Evolutionary conservation across 1,139 yeast species (phyloP), one percentile per base, ranked within the genome.

Genomic region (Pichia sp.): DNA sequence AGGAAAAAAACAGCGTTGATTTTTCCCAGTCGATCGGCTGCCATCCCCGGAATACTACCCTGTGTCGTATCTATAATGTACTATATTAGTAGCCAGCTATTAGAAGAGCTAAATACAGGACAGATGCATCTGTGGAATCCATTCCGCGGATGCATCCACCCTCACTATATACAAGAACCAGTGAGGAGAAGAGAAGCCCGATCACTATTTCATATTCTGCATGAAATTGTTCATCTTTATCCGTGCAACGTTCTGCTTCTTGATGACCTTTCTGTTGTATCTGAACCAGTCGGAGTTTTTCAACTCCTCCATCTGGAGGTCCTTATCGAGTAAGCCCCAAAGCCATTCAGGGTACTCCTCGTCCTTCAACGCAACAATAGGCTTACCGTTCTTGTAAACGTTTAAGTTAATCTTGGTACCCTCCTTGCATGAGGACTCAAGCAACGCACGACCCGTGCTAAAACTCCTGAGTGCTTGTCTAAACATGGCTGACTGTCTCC

Each of bases 341-440:
- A 93, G 78, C 98, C 98, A 93, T 50, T 79, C 89, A 3, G 99
- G 99, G 67, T 93, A 93, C 65, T 92, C 96, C 44, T 77, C 75
- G 67, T 93, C 98, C 59, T 86, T 88, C 55, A 86, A 72, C 1
- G 99, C 98, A 6, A 90, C 84, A n/a, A 96, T 93, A 62, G 90
- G 97, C 59, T 85, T 82, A 26, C 95, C 96, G 42, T 79, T 76
- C 68, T 90, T 90, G 67, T 79, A 81, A 54, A 93, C 78, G 64
- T 87, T 87, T 65, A 92, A 74, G 65, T 88, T 88, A 61, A 93
- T 76, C 13, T 80, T 78, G 0, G 98, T 89, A 7, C 99, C 99
- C 5, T 89, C 95, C 44, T 70, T 70, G 63, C 84, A 79, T 1
- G 80, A 73, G 3, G 83, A 78, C 59, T 72, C 61, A 4, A 65